Evolutionary conservation across 2,329 filamentous ascomycete genomes (phyloP).

Genomic region (Xylaria hypoxylon): DNA sequence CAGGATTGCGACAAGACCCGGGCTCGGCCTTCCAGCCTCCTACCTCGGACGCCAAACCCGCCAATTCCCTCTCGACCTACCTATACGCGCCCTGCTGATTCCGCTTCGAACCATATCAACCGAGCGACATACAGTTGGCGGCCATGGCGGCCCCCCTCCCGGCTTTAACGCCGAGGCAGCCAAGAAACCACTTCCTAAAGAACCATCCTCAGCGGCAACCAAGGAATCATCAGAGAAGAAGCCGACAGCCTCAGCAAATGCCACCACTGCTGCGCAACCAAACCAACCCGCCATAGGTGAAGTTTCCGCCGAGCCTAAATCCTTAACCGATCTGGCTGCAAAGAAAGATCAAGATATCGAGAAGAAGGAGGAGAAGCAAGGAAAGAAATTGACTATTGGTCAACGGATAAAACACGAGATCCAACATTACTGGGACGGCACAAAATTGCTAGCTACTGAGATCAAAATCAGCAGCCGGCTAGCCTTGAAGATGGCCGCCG

Average conservation of each 20-base stretch:
- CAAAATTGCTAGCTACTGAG: conserved; percentile 91
- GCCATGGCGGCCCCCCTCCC: conserved; percentile 77
- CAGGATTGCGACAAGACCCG: conserved; percentile 59
- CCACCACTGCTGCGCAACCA: conserved; percentile 42
- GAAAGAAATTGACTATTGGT: conserved; percentile 87
- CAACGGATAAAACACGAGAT: conserved; percentile 96
- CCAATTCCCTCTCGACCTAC: conserved; percentile 58
- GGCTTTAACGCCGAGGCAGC: conserved; percentile 92
- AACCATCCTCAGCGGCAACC: conserved; percentile 53
- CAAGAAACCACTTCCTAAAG: conserved; percentile 81
- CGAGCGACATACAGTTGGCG: conserved; percentile 66
- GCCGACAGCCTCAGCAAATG: conserved; percentile 48
- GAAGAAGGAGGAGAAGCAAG: conserved; percentile 76
- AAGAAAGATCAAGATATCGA: conserved; percentile 71
- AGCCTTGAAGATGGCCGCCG: conserved; percentile 96
- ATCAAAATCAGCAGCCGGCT: conserved; percentile 91
- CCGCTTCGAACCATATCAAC: conserved; percentile 68
- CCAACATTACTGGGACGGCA: conserved; percentile 98
- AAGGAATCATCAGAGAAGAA: conserved; percentile 52
- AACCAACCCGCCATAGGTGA: conserved; percentile 48
- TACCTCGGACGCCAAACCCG: conserved; percentile 61
- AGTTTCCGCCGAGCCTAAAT: conserved; percentile 55
- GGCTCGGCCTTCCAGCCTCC: conserved; percentile 60
- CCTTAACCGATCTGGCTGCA: conserved; percentile 71
- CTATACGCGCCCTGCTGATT: conserved; percentile 68